These are phyloP conservation scores for Yarrowia keelungensis DNA, from an alignment of 805 yeast genomes.

Conservation along the genomic window DNA sequence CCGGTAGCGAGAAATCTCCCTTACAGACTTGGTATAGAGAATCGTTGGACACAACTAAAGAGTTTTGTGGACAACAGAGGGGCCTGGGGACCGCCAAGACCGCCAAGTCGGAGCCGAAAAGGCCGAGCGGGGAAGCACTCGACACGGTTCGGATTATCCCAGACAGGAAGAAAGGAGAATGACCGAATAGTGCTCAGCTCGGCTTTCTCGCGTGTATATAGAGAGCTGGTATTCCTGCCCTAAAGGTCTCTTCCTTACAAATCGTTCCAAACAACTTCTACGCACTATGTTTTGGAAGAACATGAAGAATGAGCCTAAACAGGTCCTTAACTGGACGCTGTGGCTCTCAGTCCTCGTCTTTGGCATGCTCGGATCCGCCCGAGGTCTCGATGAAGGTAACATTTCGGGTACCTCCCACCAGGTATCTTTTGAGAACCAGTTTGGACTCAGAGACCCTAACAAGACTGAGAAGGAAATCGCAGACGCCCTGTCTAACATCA, in stretches of 20 bases:
- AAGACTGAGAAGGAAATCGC: conserved; percentile 52
- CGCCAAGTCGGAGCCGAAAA: conserved; percentile 33
- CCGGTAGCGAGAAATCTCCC: neutral
- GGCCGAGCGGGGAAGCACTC: conserved; percentile 25
- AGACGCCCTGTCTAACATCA: conserved; percentile 59
- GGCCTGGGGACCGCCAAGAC: neutral
- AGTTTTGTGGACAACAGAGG: conserved; percentile 7
- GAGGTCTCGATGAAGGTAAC: conserved; percentile 66
- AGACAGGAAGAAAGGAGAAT: conserved; percentile 1
- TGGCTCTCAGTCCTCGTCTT: conserved; percentile 57
- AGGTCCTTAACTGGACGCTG: conserved; percentile 52
- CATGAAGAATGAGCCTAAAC: conserved; percentile 39
- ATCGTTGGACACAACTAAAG: conserved; percentile 16
- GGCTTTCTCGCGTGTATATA: neutral
- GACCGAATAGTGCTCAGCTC: no score
- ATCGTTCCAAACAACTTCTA: neutral
- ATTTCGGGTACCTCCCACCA: conserved; percentile 57
- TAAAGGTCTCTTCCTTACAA: neutral
- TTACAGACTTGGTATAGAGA: neutral
- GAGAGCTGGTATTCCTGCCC: conserved; percentile 15
- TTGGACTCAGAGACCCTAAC: conserved; percentile 55
- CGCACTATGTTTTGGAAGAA: conserved; percentile 21
- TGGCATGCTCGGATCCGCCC: conserved; percentile 62
- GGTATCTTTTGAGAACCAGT: conserved; percentile 52
- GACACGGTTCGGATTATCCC: conserved; percentile 7